These are phyloP conservation scores for Withania somnifera DNA, from an alignment of 305 asterid genomes.

Conservation along the genomic window DNA sequence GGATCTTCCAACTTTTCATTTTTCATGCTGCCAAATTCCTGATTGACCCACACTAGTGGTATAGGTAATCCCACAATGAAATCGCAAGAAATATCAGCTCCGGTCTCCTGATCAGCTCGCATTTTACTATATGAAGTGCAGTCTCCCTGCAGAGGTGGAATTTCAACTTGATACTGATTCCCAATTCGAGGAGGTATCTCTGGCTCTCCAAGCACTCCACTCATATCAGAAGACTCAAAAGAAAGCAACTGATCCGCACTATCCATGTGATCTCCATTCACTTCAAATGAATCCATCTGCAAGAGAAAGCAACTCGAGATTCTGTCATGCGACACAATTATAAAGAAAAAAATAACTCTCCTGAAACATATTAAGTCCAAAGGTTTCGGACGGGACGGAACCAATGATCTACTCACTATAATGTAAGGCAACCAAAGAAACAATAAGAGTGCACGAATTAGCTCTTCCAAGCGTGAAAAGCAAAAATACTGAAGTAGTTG, in stretches of 20 bases:
- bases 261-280: conserved; percentile 23
- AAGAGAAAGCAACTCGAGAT: neutral
- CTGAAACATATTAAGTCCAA: neutral
- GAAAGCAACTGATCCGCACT: conserved; percentile 13
- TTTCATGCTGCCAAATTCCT: conserved; percentile 4
- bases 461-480: neutral
- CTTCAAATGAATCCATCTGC: conserved; percentile 38
- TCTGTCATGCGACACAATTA: neutral
- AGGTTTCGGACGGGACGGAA: neutral
- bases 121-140: conserved; percentile 1
- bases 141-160: conserved; percentile 25
- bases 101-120: neutral
- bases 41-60: conserved; percentile 19
- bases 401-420: neutral
- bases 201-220: conserved; percentile 18
- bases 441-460: neutral
- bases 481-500: neutral
- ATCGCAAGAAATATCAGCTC: conserved; percentile 3
- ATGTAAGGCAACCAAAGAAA: neutral
- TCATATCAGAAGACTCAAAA: conserved; percentile 5
- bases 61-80: conserved; percentile 29
- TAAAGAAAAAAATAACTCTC: neutral
- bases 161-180: conserved; percentile 46
- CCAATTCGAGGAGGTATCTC: conserved; percentile 44
- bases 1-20: conserved; percentile 5